Conservation (phyloP, 2,329 filamentous ascomycete species). For the Trichoderma koningiopsis region DNA sequence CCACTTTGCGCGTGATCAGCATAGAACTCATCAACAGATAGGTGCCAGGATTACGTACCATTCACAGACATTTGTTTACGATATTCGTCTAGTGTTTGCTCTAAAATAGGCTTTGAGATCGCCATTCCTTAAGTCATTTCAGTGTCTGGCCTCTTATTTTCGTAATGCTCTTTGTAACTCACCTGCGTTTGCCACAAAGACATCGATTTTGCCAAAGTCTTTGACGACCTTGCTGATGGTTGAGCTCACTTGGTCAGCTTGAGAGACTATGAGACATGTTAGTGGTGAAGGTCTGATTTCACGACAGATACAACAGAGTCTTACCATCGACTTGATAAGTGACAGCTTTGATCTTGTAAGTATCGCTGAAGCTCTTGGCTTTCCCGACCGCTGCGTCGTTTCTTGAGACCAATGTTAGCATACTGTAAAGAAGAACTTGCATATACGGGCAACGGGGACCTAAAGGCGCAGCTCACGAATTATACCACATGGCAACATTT, state of each 20-base stretch:
- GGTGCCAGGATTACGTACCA: background rate
- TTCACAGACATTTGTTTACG: constrained; percentile 18
- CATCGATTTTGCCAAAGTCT: constrained; percentile 16
- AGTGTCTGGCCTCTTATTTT: background rate
- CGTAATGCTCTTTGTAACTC: background rate
- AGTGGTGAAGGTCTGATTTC: background rate
- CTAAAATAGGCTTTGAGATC: constrained; percentile 8
- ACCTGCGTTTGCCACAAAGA: constrained; percentile 19
- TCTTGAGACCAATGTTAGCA: background rate
- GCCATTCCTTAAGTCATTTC: background rate
- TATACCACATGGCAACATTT: constrained; percentile 16
- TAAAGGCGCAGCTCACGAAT: background rate
- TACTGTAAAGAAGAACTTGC: background rate
- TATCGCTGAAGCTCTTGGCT: background rate
- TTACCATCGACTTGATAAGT: constrained; percentile 5
- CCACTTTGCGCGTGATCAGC: background rate
- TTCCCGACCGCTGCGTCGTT: background rate
- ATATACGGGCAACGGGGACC: too few relatives aligned
- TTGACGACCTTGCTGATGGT: background rate
- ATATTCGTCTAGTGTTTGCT: constrained; percentile 9
- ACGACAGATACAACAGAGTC: background rate
- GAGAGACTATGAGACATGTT: background rate
- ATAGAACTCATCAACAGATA: background rate
- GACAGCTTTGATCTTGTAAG: background rate
- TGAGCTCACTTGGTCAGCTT: background rate